Evolutionary conservation across 108 stramenopile species (phyloP).

Genomic region (Nannochloropsis oceanica): DNA sequence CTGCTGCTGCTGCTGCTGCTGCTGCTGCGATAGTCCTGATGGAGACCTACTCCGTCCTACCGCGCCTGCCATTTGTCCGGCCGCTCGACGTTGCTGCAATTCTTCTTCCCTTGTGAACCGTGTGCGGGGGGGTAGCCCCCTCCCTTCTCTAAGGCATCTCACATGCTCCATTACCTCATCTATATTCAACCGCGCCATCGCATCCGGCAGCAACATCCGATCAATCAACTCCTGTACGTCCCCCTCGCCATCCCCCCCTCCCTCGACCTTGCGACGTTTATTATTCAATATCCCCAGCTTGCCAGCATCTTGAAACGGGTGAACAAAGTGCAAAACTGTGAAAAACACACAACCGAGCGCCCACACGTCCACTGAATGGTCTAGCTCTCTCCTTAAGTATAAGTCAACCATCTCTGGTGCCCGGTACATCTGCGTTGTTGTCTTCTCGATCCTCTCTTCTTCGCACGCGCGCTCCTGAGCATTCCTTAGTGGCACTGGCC

Average conservation of each 20-base stretch:
- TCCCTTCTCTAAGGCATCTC: neutral
- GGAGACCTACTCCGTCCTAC: too few species aligned
- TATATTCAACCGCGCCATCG: neutral
- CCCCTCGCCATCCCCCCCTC: neutral
- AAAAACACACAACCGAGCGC: constrained; percentile 80
- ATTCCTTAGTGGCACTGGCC: constrained; percentile 61
- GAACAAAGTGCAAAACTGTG: constrained; percentile 57
- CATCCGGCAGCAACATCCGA: neutral
- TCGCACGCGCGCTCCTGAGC: constrained; percentile 49
- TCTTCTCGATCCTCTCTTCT: constrained; percentile 72
- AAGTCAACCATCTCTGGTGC: constrained; percentile 92
- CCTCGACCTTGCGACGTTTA: neutral
- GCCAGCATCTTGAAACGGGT: constrained; percentile 75
- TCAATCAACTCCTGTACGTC: neutral
- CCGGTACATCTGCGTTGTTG: constrained; percentile 90
- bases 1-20: too few species aligned
- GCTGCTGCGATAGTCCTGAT: too few species aligned
- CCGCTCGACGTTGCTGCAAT: too few species aligned
- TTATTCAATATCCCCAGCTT: constrained; percentile 70
- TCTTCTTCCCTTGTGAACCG: too few species aligned
- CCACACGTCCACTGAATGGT: constrained; percentile 75
- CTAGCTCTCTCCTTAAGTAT: constrained; percentile 64
- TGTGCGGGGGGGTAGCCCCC: too few species aligned
- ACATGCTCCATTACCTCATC: neutral
- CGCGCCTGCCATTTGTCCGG: too few species aligned